A percentile compares a stretch with the other conserved stretches of the same genome.
Evolutionary conservation across 2,329 filamentous ascomycete genomes (phyloP).

Genomic region (Scedosporium boydii): DNA sequence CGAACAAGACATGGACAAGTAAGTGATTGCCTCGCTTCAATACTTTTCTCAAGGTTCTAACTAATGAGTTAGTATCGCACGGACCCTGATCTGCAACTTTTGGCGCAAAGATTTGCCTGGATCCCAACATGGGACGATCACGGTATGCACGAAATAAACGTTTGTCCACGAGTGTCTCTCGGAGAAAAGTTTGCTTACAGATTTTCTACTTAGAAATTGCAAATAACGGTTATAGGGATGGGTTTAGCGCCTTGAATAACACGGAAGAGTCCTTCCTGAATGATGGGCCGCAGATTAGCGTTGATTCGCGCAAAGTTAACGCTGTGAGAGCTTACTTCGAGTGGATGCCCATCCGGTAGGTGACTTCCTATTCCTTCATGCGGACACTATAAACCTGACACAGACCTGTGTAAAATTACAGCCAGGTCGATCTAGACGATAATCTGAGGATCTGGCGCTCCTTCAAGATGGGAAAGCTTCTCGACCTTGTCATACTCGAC

Average conservation of each 20-base stretch:
- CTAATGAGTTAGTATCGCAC: constrained; percentile 23
- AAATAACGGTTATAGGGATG: constrained; percentile 57
- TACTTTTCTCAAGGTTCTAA: not conserved
- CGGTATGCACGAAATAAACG: not conserved
- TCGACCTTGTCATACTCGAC: constrained; percentile 61
- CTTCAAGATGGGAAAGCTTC: constrained; percentile 55
- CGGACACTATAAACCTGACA: not conserved
- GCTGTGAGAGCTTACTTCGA: constrained; percentile 63
- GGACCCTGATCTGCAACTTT: constrained; percentile 30
- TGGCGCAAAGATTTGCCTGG: constrained; percentile 32
- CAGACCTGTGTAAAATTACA: not conserved
- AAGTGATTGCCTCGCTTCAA: constrained; percentile 1
- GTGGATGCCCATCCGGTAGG: constrained; percentile 33
- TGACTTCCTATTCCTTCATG: not conserved
- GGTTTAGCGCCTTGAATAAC: constrained; percentile 52
- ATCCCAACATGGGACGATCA: constrained; percentile 29
- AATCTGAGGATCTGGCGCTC: constrained; percentile 59
- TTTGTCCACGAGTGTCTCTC: not conserved
- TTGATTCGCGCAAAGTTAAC: constrained; percentile 67
- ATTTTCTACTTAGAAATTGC: constrained; percentile 33
- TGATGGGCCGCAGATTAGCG: constrained; percentile 44
- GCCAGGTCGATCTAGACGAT: constrained; percentile 59
- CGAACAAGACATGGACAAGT: constrained; percentile 29
- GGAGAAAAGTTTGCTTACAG: too few species aligned
- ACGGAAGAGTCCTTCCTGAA: constrained; percentile 55